Conservation (phyloP, 192 early-diverging fungal genomes). For the Linderina pennispora region DNA sequence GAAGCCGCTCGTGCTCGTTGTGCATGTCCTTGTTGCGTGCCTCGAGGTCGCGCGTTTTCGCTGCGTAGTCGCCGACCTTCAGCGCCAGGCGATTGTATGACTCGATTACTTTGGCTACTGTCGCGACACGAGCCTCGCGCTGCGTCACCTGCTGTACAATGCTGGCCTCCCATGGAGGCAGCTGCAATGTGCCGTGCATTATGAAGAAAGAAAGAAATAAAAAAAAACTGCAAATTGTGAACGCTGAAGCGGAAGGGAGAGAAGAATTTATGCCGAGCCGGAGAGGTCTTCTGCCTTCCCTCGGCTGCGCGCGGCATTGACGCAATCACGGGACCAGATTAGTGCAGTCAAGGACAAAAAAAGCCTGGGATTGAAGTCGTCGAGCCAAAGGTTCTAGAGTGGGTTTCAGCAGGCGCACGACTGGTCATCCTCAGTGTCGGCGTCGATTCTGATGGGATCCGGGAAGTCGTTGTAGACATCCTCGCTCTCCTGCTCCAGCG, state of each 20-base stretch:
- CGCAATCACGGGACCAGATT: no score
- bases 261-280: no score
- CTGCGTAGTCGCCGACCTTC: conserved; percentile 41
- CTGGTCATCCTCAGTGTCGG: conserved; percentile 57
- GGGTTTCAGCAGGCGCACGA: conserved; percentile 58
- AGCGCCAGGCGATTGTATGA: conserved; percentile 37
- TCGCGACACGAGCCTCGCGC: conserved; percentile 40
- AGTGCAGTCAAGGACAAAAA: no score
- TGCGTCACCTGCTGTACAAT: conserved; percentile 40
- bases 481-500: conserved; percentile 90
- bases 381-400: background rate
- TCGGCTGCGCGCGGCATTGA: no score
- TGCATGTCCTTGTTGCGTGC: conserved; percentile 37
- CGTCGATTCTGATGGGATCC: conserved; percentile 86
- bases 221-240: no score
- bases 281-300: no score
- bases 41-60: conserved; percentile 32
- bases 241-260: background rate
- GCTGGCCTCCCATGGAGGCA: conserved; percentile 28
- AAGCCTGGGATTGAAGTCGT: no score
- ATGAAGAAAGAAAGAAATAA: background rate
- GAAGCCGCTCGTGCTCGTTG: conserved; percentile 38
- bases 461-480: conserved; percentile 66
- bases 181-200: conserved; percentile 15
- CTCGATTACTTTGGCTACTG: conserved; percentile 40